Percentiles rank a stretch among this genome's conserved stretches.
Conservation (phyloP, 768 basidiomycete genomes). For the Podaxis mareebaensis region DNA sequence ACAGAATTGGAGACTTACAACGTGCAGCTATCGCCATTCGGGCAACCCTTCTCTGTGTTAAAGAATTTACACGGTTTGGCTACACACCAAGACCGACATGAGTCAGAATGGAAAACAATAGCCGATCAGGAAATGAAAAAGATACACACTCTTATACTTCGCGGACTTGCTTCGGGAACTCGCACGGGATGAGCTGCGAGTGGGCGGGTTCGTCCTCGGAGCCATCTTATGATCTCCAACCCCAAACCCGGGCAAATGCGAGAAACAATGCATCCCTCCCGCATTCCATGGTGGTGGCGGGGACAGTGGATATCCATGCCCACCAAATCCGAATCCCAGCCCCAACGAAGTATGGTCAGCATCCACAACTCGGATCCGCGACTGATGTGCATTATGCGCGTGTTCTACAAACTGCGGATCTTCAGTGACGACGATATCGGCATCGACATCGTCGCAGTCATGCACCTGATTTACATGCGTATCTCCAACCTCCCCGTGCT, state of each 20-base stretch:
- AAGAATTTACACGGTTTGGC: slow-evolving; percentile 66
- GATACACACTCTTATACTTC: slow-evolving; percentile 43
- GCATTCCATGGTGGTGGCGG: background rate
- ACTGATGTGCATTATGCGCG: slow-evolving; percentile 36
- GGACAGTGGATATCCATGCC: background rate
- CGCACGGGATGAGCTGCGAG: slow-evolving; percentile 26
- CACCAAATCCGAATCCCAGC: background rate
- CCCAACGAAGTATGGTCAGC: background rate
- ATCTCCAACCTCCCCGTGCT: background rate
- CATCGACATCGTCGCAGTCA: slow-evolving; percentile 26
- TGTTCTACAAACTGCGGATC: slow-evolving; percentile 43
- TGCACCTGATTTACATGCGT: slow-evolving; percentile 16
- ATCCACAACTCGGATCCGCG: slow-evolving; percentile 29
- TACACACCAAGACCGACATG: slow-evolving; percentile 24
- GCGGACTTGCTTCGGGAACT: slow-evolving; percentile 33
- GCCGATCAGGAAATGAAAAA: background rate
- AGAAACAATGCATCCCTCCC: background rate
- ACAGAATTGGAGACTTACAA: slow-evolving; percentile 44
- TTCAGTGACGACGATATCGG: slow-evolving; percentile 32
- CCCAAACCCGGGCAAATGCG: background rate
- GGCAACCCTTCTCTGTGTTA: slow-evolving; percentile 44
- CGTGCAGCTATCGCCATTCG: slow-evolving; percentile 55
- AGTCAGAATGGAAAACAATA: background rate
- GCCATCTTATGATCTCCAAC: background rate
- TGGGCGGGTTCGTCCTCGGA: slow-evolving; percentile 1